Base-by-base conservation (phyloP, 495 filamentous ascomycete species). In the Rhizodiscina lignyota region DNA sequence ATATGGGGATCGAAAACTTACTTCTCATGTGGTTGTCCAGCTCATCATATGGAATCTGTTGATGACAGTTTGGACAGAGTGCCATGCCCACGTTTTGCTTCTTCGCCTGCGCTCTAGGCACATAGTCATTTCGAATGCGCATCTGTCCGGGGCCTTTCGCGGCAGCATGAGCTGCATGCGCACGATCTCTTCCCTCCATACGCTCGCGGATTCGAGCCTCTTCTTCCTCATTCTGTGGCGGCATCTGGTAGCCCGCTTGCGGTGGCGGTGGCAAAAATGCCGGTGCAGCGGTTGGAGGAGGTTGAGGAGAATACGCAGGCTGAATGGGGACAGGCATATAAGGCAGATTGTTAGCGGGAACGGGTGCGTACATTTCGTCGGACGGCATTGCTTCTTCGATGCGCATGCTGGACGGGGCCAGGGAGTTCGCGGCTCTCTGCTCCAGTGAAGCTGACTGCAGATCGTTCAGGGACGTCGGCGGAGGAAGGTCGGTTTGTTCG, bases 351-450 rank as follows among this genome's bases (percentile, higher is more conserved):
- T 49, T 0, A 31, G 38, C 21, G 38, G n/a, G 0, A 39, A 30
- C 0, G 24, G 18, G 16, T 30, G 30, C 21, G 38, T 36, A 0
- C 49, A 55, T 18, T 18, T 80, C 70, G 28, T 86, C 82, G 30
- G 72, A 70, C 10, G 89, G 89, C 73, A 93, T 85, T 11, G 87
- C 86, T 63, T 96, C 89, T 60, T 96, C 89, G 41, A 96, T 89
- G 22, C 89, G 75, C 42, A 84, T 66, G 40, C 76, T 77, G 46
- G 75, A 73, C 0, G 65, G 56, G 49, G 67, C 70, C 40, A 94
- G 72, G 21, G 83, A 89, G 55, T 85, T 78, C 58, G 72, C 78
- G 26, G 83, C 86, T 55, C 87, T 93, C 56, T 96, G 83, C 48
- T 97, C 89, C 10, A 96, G 66, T 10, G 84, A 93, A 28, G 85